Conservation (phyloP, 257 asterid genomes). For the Capsicum pubescens region DNA sequence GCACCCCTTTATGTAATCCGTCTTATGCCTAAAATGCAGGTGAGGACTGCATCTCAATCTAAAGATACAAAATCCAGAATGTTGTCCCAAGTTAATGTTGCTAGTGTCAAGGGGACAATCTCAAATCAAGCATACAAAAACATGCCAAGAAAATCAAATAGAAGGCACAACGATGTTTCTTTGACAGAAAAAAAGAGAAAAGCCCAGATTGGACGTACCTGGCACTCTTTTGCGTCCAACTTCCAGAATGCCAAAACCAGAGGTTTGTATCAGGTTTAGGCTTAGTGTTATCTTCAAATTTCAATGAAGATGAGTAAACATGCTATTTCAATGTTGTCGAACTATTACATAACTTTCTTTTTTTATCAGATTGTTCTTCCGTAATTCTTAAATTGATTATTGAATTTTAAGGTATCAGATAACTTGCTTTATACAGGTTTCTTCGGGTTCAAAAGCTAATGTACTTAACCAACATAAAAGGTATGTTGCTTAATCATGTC, state of each 20-base stretch:
- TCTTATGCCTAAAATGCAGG: conserved; percentile 37
- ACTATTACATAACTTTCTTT: not conserved
- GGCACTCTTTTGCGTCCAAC: conserved; percentile 36
- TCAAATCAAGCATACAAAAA: conserved; percentile 41
- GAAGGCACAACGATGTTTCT: conserved; percentile 37
- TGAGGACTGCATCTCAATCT: conserved; percentile 38
- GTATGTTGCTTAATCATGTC: conserved; percentile 43
- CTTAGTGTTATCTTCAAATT: not conserved
- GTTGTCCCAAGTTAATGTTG: conserved; percentile 39
- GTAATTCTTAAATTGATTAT: not conserved
- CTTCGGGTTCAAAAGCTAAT: conserved; percentile 43
- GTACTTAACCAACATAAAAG: conserved; percentile 46
- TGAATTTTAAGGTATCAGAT: not conserved
- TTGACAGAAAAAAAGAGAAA: conserved; percentile 43
- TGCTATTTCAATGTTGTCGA: not conserved
- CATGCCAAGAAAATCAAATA: conserved; percentile 39
- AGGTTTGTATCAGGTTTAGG: conserved; percentile 46
- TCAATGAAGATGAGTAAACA: not conserved
- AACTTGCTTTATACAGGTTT: conserved; percentile 39
- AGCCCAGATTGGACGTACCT: conserved; percentile 39
- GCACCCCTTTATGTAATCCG: not conserved
- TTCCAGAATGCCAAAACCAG: conserved; percentile 38
- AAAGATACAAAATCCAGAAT: conserved; percentile 39
- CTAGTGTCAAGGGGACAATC: conserved; percentile 37
- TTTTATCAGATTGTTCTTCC: not conserved